A percentile compares a stretch with the other conserved stretches of the same genome.
These are phyloP conservation scores for Malus hybrid DNA, from an alignment of 331 rosid genomes.

Conservation along the genomic window DNA sequence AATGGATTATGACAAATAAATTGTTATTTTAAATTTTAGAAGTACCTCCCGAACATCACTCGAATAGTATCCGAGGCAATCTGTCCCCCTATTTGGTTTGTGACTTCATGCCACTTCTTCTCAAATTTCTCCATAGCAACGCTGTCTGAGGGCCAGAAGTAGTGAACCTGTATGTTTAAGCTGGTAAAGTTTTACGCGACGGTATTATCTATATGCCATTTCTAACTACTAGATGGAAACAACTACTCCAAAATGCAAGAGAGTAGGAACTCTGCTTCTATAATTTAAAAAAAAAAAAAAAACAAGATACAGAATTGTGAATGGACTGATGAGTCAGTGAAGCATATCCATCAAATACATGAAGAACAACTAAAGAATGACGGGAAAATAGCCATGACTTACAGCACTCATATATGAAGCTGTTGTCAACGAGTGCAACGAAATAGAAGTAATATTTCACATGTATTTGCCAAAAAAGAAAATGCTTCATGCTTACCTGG, in stretches of 20 bases:
- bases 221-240: not conserved
- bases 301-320: not conserved
- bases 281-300: too few relatives aligned
- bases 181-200: not conserved
- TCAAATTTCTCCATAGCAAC: slow-evolving; percentile 45
- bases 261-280: not conserved
- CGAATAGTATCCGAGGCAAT: slow-evolving; percentile 42
- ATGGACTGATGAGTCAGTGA: not conserved
- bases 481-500: slow-evolving; percentile 38
- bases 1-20: not conserved
- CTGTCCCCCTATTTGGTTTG: slow-evolving; percentile 44
- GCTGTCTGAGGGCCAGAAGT: slow-evolving; percentile 66
- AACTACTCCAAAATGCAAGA: not conserved
- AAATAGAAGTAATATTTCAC: not conserved
- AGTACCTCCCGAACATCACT: slow-evolving; percentile 96
- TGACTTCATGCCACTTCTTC: slow-evolving; percentile 64
- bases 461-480: slow-evolving; percentile 2
- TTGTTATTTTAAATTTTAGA: slow-evolving; percentile 8
- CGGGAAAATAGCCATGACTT: not conserved
- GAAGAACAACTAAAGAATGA: not conserved
- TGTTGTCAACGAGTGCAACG: not conserved
- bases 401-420: not conserved
- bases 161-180: slow-evolving; percentile 49
- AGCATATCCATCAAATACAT: not conserved
- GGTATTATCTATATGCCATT: not conserved